Evolutionary conservation across 768 basidiomycete species (phyloP), one percentile per base, ranked within the genome.

Genomic region (Pleurotus platypus): DNA sequence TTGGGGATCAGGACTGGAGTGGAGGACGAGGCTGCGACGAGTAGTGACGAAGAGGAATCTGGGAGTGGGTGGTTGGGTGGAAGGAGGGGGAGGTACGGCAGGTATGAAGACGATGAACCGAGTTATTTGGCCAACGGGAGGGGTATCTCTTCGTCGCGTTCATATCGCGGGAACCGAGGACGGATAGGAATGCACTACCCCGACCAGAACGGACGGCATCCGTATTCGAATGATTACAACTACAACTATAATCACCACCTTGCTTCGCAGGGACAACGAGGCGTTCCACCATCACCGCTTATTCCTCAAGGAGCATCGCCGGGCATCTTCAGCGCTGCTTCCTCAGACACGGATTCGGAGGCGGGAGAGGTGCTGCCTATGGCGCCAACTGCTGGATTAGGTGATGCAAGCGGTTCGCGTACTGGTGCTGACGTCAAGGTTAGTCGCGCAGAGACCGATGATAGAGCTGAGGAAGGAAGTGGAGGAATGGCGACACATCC

Each of bases 1-100:
- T 79, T 98, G n/a, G 96, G 97, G 0, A 97, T 99, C 60, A 76
- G 92, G 9, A 95, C 92, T 0, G 95, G 95, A 0, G 91, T 99
- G 0, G 94, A 96, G 63, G 96, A 98, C 63, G 95, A 94, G 24
- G 92, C 80, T 1, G 94, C 74, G 57, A 67, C 67, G 37, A 72
- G 82, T 67, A 75, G 84, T 64, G 73, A 76, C 61, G 69, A 81
- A 40, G 88, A 89, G 24, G 85, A 84, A 18, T 57, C 46, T 65
- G 71, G 11, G 67, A 74, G 30, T 62, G 56, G 24, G 1, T 78
- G 76, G 70, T 67, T 73, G 1, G 62, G 66, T 53, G 60, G 67
- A 42, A 46, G 64, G 35, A 61, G 64, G 16, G 73, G 72, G 26
- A 69, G 80, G 22, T 80, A 77, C 75, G 67, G 67, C 15, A 63